These are phyloP conservation scores for Nitzschia sp. DNA, from an alignment of 108 stramenopile species.

Conservation along the genomic window DNA sequence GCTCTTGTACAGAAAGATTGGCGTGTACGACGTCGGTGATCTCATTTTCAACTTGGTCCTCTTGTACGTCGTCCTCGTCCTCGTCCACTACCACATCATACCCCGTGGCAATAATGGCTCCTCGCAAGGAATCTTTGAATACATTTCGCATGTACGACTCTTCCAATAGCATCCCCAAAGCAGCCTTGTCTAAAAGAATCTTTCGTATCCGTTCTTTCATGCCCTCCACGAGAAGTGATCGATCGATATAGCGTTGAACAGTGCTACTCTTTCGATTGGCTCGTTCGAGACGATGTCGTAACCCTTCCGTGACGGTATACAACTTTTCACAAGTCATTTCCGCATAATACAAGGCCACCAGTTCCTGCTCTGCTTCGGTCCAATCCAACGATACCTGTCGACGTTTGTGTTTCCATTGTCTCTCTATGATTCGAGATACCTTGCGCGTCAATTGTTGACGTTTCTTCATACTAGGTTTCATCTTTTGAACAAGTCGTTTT, in stretches of 20 bases:
- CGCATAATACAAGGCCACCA: background rate
- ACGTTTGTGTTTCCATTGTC: background rate
- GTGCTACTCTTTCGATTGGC: background rate
- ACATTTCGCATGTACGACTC: background rate
- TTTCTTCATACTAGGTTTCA: background rate
- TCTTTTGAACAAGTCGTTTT: background rate
- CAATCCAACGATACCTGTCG: no score
- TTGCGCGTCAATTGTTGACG: background rate
- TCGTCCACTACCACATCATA: no score
- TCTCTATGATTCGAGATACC: background rate
- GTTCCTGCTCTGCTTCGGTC: background rate
- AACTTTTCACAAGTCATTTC: background rate
- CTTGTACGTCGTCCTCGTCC: no score
- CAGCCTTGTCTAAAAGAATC: background rate
- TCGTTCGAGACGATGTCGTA: background rate
- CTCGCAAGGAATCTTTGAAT: background rate
- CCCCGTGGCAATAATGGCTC: background rate
- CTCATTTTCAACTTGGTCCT: no score
- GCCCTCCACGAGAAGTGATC: background rate
- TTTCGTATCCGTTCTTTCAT: background rate
- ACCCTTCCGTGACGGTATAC: background rate
- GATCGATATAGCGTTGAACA: background rate
- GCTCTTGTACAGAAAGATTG: no score
- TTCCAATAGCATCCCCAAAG: background rate
- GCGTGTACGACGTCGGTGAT: no score